Evolutionary conservation across 345 rosid genomes (phyloP).

Genomic region (Citrus sp.): DNA sequence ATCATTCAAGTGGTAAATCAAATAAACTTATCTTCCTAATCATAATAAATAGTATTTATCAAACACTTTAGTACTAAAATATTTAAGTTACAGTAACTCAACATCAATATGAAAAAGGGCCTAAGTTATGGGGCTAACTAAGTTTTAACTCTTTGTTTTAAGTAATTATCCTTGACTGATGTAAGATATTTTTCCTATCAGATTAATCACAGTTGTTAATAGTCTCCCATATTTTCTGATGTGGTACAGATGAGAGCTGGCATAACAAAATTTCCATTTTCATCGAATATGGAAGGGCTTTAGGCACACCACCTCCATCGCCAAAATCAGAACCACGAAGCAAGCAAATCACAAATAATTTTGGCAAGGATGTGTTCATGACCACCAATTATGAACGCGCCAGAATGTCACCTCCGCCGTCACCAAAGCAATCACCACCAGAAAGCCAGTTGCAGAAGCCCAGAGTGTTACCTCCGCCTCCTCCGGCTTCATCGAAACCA

Average conservation of each 20-base stretch:
- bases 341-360: neutral
- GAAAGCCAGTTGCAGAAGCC: neutral
- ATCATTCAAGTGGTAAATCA: too few species aligned
- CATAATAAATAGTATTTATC: fast-evolving
- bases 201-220: neutral
- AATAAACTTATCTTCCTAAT: too few species aligned
- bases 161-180: too few species aligned
- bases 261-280: neutral
- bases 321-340: neutral
- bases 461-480: neutral
- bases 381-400: neutral
- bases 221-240: neutral
- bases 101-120: too few species aligned
- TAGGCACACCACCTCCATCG: neutral
- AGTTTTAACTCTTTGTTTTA: too few species aligned
- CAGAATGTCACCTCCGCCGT: neutral
- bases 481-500: neutral
- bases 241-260: neutral
- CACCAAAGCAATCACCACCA: neutral
- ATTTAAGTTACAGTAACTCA: too few species aligned
- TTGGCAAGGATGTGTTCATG: neutral
- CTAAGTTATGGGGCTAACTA: too few species aligned
- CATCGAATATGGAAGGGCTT: neutral
- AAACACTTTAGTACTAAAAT: too few species aligned
- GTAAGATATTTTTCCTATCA: too few species aligned